Evolutionary conservation across 2,329 filamentous ascomycete genomes (phyloP).

Genomic region (Chalaropsis ovoidea): DNA sequence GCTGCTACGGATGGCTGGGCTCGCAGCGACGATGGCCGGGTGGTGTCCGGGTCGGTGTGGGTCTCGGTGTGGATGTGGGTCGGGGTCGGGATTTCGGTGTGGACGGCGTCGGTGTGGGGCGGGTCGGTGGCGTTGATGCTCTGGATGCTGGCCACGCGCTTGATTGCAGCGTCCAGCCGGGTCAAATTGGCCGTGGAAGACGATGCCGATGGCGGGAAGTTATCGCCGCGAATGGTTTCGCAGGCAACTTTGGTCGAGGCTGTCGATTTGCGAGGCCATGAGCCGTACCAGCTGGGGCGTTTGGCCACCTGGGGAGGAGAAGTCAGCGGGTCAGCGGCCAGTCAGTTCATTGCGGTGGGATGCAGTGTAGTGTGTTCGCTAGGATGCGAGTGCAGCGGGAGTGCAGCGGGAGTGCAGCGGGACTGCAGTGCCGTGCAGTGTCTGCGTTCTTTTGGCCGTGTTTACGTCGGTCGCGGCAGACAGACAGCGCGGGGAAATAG

Average conservation of each 20-base stretch:
- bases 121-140: slow-evolving; percentile 26
- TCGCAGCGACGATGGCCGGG: not conserved
- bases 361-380: not conserved
- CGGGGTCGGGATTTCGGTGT: not conserved
- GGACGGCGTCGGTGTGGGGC: slow-evolving; percentile 13
- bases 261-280: slow-evolving; percentile 50
- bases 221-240: slow-evolving; percentile 52
- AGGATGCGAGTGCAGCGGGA: not conserved
- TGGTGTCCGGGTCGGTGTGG: not conserved
- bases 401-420: not conserved
- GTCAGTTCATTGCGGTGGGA: not conserved
- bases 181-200: slow-evolving; percentile 40
- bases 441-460: slow-evolving; percentile 8
- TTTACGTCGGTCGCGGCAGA: not conserved
- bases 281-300: slow-evolving; percentile 52
- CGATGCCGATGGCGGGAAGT: slow-evolving; percentile 39
- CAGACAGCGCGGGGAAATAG: not conserved
- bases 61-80: not conserved
- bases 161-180: slow-evolving; percentile 38
- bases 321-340: slow-evolving; percentile 1
- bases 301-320: slow-evolving; percentile 38
- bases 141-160: slow-evolving; percentile 29
- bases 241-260: slow-evolving; percentile 51
- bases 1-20: not conserved
- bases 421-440: no score